These are phyloP conservation scores for Russula lepida DNA, from an alignment of 768 basidiomycete genomes.

Conservation along the genomic window DNA sequence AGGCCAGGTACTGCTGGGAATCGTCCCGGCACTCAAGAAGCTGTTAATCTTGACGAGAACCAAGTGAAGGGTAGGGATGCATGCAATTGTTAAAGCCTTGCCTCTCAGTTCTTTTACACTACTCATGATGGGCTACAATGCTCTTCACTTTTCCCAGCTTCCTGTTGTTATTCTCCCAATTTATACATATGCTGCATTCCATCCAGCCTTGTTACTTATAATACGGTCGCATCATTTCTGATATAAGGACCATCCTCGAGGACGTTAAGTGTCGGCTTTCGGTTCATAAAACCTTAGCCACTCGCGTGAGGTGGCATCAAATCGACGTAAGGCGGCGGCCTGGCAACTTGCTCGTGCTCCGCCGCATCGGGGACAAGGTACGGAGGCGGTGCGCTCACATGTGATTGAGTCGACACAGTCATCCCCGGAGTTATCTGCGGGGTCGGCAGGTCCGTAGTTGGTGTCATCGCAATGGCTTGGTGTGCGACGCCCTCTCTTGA, in stretches of 20 bases:
- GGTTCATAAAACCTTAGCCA: neutral
- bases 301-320: constrained; percentile 23
- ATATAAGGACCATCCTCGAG: constrained; percentile 7
- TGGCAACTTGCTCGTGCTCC: constrained; percentile 27
- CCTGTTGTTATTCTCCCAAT: constrained; percentile 19
- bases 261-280: constrained; percentile 22
- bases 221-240: constrained; percentile 23
- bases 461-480: constrained; percentile 18
- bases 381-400: constrained; percentile 61
- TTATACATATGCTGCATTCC: constrained; percentile 22
- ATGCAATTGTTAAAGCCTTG: constrained; percentile 62
- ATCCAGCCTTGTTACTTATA: constrained; percentile 18
- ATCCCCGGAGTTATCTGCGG: constrained; percentile 23
- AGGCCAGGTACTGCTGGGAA: constrained; percentile 49
- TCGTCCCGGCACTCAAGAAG: constrained; percentile 45
- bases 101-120: neutral
- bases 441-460: constrained; percentile 17
- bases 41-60: constrained; percentile 65
- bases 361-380: constrained; percentile 50
- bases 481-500: constrained; percentile 27
- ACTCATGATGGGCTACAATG: neutral
- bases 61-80: constrained; percentile 60
- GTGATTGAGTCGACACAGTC: constrained; percentile 16
- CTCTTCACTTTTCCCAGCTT: constrained; percentile 1
- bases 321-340: constrained; percentile 34